These are phyloP conservation scores for Yamadazyma scolyti DNA, from an alignment of 805 yeast genomes.

Conservation along the genomic window DNA sequence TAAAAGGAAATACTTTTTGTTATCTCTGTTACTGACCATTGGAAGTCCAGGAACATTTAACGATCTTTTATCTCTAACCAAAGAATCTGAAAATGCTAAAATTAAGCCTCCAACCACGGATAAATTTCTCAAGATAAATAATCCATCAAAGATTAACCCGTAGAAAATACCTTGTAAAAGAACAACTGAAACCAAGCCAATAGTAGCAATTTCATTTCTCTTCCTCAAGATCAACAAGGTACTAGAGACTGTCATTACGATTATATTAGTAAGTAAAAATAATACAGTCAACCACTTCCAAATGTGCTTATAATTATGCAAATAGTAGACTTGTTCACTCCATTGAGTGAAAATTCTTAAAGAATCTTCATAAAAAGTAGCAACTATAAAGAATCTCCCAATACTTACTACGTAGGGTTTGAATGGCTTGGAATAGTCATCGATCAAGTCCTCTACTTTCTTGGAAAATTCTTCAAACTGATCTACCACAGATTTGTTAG, in stretches of 20 bases:
- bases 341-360: constrained; percentile 81
- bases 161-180: constrained; percentile 81
- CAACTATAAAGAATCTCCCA: constrained; percentile 87
- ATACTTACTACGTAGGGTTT: constrained; percentile 81
- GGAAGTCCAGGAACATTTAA: constrained; percentile 74
- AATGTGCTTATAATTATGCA: constrained; percentile 73
- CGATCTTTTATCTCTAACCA: constrained; percentile 70
- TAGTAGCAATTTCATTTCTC: constrained; percentile 66
- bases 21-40: constrained; percentile 65
- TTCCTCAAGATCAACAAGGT: constrained; percentile 66
- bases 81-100: constrained; percentile 80
- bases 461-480: constrained; percentile 51
- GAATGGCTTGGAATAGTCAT: constrained; percentile 47
- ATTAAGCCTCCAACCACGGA: constrained; percentile 90
- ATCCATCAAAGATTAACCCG: constrained; percentile 78
- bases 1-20: constrained; percentile 74
- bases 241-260: constrained; percentile 72
- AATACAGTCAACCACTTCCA: constrained; percentile 74
- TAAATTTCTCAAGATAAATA: constrained; percentile 80
- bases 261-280: constrained; percentile 62
- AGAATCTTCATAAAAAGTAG: constrained; percentile 90
- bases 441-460: constrained; percentile 51
- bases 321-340: constrained; percentile 84
- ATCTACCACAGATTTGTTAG: constrained; percentile 24
- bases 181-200: constrained; percentile 66